phyloP scores from a whole-genome alignment of 495 filamentous ascomycete species.

The Neurospora sp. region DNA sequence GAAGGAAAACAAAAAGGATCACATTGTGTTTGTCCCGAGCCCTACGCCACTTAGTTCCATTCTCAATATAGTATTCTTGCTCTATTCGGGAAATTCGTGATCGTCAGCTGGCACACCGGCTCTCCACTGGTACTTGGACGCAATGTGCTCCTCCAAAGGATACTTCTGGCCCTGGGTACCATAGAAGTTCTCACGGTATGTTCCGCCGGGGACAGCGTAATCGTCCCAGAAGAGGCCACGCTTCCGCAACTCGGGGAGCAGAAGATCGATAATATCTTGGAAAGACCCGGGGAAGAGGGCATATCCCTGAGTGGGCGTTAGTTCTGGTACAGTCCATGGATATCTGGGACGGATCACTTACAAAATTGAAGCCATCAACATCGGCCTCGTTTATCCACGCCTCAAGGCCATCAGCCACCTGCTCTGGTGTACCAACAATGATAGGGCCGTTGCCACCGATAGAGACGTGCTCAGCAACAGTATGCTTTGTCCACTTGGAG shows the following conservation, averaged over 20 bases:
- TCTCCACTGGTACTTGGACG: conserved; percentile 26
- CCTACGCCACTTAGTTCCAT: too few relatives aligned
- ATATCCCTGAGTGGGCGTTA: conserved; percentile 35
- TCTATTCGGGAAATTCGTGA: conserved; percentile 18
- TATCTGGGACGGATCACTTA: conserved; percentile 6
- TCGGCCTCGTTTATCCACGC: conserved; percentile 36
- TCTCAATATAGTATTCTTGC: too few relatives aligned
- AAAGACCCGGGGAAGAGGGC: conserved; percentile 52
- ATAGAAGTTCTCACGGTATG: conserved; percentile 42
- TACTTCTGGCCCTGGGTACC: conserved; percentile 21
- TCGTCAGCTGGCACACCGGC: conserved; percentile 23
- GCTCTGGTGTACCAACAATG: conserved; percentile 34
- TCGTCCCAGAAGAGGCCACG: conserved; percentile 46
- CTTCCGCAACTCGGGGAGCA: conserved; percentile 48
- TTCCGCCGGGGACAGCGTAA: conserved; percentile 37
- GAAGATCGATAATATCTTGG: conserved; percentile 49
- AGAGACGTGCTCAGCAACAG: conserved; percentile 47
- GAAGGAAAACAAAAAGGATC: too few relatives aligned
- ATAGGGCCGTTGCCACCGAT: conserved; percentile 48
- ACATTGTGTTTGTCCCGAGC: too few relatives aligned
- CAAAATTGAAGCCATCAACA: conserved; percentile 45
- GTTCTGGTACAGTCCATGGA: background rate
- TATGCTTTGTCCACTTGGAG: conserved; percentile 53
- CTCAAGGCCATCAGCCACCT: conserved; percentile 42
- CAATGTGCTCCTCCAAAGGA: conserved; percentile 24